Evolutionary conservation across 2,329 filamentous ascomycete genomes (phyloP).

Genomic region (Neocatenulostroma microsporum): DNA sequence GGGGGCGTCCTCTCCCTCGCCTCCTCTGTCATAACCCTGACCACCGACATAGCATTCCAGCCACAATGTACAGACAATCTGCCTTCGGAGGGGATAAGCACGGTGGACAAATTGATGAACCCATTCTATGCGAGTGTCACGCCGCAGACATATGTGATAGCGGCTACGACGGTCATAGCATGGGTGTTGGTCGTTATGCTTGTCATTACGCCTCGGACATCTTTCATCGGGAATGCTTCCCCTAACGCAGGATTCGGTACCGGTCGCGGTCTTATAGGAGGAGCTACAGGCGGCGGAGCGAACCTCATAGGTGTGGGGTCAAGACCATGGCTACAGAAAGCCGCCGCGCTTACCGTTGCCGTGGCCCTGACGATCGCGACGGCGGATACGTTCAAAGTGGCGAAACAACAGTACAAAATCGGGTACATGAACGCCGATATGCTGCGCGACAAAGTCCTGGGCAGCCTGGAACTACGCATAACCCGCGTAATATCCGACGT

Average conservation of each 20-base stretch:
- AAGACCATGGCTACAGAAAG: slow-evolving; percentile 81
- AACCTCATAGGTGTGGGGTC: slow-evolving; percentile 79
- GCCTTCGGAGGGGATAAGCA: slow-evolving; percentile 40
- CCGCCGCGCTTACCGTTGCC: slow-evolving; percentile 55
- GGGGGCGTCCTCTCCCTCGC: slow-evolving; percentile 49
- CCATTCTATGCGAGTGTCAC: slow-evolving; percentile 93
- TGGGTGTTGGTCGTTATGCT: slow-evolving; percentile 93
- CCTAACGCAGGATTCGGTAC: slow-evolving; percentile 42
- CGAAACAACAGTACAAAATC: slow-evolving; percentile 68
- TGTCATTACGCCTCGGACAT: slow-evolving; percentile 88
- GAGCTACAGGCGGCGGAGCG: slow-evolving; percentile 55
- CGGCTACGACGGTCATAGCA: slow-evolving; percentile 80
- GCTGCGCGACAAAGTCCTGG: slow-evolving; percentile 71
- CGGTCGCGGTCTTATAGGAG: slow-evolving; percentile 77
- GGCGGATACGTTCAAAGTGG: slow-evolving; percentile 79
- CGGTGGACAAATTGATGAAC: slow-evolving; percentile 62
- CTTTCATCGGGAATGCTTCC: slow-evolving; percentile 67
- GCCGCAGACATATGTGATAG: slow-evolving; percentile 86
- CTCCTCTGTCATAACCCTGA: slow-evolving; percentile 50
- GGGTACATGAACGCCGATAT: slow-evolving; percentile 72
- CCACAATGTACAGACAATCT: slow-evolving; percentile 48
- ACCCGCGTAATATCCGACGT: slow-evolving; percentile 91
- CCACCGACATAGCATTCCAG: slow-evolving; percentile 52
- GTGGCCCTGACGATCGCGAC: slow-evolving; percentile 91
- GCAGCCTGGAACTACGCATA: slow-evolving; percentile 76